phyloP scores from a whole-genome alignment of 306 rosid species.

The Lathyrus oleraceus region DNA sequence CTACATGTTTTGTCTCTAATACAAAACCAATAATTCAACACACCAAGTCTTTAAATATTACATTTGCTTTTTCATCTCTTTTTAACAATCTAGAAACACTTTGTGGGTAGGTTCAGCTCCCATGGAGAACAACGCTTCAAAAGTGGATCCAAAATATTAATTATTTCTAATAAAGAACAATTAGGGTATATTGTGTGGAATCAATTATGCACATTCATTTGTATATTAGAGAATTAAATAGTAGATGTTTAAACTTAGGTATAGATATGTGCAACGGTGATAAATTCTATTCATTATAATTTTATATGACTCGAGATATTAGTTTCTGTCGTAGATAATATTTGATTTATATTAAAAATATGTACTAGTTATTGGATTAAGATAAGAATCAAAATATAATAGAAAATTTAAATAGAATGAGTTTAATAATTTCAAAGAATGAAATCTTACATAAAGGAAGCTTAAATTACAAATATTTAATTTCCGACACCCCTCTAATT shows the following conservation, averaged over 20 bases:
- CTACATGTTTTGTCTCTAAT: slow-evolving; percentile 43
- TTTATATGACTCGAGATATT: too few relatives aligned
- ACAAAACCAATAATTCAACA: slow-evolving; percentile 36
- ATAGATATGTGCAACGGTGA: too few relatives aligned
- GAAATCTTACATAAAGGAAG: slow-evolving; percentile 40
- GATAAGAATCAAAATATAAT: slow-evolving; percentile 18
- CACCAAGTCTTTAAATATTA: slow-evolving; percentile 44
- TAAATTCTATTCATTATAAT: too few relatives aligned
- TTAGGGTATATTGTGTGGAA: slow-evolving; percentile 44
- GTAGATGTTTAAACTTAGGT: too few relatives aligned
- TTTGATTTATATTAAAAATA: too few relatives aligned
- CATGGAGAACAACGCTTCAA: slow-evolving; percentile 69
- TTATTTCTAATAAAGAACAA: neutral
- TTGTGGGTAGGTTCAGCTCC: slow-evolving; percentile 68
- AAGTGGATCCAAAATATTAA: slow-evolving; percentile 15
- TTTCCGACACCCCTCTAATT: slow-evolving; percentile 44
- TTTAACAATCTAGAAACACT: slow-evolving; percentile 64
- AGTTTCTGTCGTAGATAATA: too few relatives aligned
- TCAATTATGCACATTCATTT: slow-evolving; percentile 59
- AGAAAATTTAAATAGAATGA: neutral
- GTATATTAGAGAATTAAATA: neutral
- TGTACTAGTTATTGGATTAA: neutral
- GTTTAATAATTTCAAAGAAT: slow-evolving; percentile 57
- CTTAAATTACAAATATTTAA: slow-evolving; percentile 51
- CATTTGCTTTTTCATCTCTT: slow-evolving; percentile 40